A percentile compares a stretch with the other conserved stretches of the same genome.
These are phyloP conservation scores for Colletotrichum tofieldiae DNA, from an alignment of 2,329 filamentous ascomycete genomes.

Conservation along the genomic window DNA sequence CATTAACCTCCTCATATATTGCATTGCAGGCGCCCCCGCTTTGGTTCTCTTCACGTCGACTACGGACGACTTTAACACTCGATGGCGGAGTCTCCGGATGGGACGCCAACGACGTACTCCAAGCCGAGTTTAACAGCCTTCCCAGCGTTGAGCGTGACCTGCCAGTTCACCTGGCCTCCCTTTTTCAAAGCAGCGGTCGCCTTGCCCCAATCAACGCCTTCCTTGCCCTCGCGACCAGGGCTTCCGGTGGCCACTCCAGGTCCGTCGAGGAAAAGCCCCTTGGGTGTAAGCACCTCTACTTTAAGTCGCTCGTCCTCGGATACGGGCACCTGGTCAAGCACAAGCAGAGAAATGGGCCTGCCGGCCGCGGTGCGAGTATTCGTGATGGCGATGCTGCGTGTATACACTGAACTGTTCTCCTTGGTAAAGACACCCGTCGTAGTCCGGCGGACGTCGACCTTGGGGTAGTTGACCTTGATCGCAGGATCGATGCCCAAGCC, in stretches of 20 bases:
- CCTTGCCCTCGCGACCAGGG: conserved; percentile 48
- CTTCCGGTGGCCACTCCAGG: conserved; percentile 55
- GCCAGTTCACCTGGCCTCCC: conserved; percentile 72
- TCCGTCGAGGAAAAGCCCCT: conserved; percentile 61
- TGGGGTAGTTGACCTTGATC: conserved; percentile 69
- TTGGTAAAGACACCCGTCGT: conserved; percentile 68
- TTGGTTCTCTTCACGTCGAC: too few relatives aligned
- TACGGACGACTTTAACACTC: conserved; percentile 35
- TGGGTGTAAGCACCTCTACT: conserved; percentile 66
- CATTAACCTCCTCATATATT: too few relatives aligned
- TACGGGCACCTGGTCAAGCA: conserved; percentile 75
- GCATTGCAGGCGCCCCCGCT: too few relatives aligned
- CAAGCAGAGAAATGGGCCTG: conserved; percentile 62
- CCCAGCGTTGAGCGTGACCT: conserved; percentile 71
- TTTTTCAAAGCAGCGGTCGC: conserved; percentile 69
- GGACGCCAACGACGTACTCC: conserved; percentile 74
- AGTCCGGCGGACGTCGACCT: conserved; percentile 67
- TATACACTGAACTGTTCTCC: conserved; percentile 67
- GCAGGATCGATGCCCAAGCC: conserved; percentile 73
- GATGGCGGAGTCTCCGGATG: conserved; percentile 62
- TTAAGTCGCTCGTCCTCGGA: conserved; percentile 72
- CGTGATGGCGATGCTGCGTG: conserved; percentile 63
- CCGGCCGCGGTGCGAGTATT: conserved; percentile 62
- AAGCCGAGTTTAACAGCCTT: conserved; percentile 70
- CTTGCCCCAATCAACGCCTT: conserved; percentile 66